Conservation (phyloP, 2,329 filamentous ascomycete species). For the Epichloe gansuensis region DNA sequence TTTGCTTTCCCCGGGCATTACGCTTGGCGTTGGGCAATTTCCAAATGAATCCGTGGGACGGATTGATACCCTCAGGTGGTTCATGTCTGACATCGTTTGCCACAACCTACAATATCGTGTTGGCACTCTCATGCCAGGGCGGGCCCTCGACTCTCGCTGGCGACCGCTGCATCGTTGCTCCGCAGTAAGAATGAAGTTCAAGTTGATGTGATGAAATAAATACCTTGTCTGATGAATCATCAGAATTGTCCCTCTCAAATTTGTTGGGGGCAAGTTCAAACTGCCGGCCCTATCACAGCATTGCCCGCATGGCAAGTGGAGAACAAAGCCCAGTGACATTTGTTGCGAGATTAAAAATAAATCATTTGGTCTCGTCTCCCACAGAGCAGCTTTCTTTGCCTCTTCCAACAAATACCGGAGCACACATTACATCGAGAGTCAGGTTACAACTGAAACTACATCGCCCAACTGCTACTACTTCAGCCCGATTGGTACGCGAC, state of each 20-base stretch:
- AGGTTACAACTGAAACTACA: too few species aligned
- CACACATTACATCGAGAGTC: not conserved
- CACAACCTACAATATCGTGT: too few species aligned
- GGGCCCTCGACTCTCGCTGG: too few species aligned
- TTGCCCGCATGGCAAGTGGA: not conserved
- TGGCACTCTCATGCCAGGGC: too few species aligned
- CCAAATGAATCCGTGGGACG: too few species aligned
- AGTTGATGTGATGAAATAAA: not conserved
- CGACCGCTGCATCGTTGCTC: too few species aligned
- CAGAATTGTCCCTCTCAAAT: not conserved
- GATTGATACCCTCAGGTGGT: too few species aligned
- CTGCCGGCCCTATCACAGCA: not conserved
- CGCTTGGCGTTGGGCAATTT: too few species aligned
- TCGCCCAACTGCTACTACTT: not conserved
- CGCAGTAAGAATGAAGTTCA: too few species aligned
- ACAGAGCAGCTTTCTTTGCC: not conserved
- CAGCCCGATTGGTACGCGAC: constrained; percentile 9
- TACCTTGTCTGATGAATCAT: not conserved
- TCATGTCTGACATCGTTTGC: too few species aligned
- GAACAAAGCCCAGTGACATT: not conserved
- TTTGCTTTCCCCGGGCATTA: too few species aligned
- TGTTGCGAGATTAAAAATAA: not conserved
- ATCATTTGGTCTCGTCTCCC: not conserved
- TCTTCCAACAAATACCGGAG: not conserved
- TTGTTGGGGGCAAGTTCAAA: not conserved